Conservation (phyloP, 768 basidiomycete genomes). For the Suillus ampliporus region DNA sequence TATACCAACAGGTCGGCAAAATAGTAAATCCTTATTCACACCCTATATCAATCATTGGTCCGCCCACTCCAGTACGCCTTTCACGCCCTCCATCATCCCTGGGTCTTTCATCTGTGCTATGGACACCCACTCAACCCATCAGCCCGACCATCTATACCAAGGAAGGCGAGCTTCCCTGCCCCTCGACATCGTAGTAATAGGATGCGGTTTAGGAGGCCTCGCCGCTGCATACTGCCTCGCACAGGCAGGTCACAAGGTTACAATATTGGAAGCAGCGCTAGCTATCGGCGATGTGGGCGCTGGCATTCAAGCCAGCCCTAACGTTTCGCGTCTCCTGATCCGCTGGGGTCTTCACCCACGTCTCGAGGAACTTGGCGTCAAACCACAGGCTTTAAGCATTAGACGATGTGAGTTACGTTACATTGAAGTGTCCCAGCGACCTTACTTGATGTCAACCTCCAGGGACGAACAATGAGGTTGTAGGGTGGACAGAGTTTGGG, state of each 20-base stretch:
- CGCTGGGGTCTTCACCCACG: constrained; percentile 56
- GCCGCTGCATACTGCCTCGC: constrained; percentile 52
- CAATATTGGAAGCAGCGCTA: constrained; percentile 50
- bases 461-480: constrained; percentile 41
- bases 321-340: constrained; percentile 50
- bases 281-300: constrained; percentile 53
- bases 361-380: constrained; percentile 44
- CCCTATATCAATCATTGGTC: constrained; percentile 1
- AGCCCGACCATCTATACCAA: constrained; percentile 25
- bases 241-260: constrained; percentile 53
- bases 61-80: background rate
- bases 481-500: constrained; percentile 44
- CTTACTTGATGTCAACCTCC: background rate
- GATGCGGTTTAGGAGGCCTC: constrained; percentile 57
- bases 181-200: constrained; percentile 50
- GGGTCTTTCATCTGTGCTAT: background rate
- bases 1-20: background rate
- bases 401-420: constrained; percentile 44
- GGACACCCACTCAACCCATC: background rate
- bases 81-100: background rate
- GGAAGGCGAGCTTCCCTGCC: constrained; percentile 29
- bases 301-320: constrained; percentile 54
- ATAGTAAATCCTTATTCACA: background rate
- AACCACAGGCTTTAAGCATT: constrained; percentile 46
- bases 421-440: no score